Base-by-base conservation (phyloP, 257 asterid species). In the Cruciata laevipes region DNA sequence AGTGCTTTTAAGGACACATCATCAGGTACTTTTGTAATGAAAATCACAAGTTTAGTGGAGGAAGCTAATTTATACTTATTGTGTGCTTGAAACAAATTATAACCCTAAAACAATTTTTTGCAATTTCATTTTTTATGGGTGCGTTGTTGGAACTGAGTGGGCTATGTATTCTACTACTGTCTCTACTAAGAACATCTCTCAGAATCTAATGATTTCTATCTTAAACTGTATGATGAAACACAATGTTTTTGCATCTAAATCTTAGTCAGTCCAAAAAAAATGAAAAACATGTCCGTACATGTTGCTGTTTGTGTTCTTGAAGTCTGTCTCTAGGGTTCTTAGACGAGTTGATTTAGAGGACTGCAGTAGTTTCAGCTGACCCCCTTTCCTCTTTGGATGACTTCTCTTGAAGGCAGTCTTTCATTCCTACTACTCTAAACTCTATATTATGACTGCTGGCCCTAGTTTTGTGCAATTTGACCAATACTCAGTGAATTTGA, bases 1-100 rank as follows among this genome's bases (percentile, higher is more conserved):
- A 88, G 88, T 93, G 53, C 83, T 93, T 76, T 76, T 90, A 58
- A 83, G 99, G 82, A 93, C 97, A n/a, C 97, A 93, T 81, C 99
- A 93, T 84, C 99, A 93, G 95, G 96, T 92, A 78, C 77, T 57
- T 20, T 53, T 21, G 35, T n/a, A 20, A 40, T 25, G 55, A 12
- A 30, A 8, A 51, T 42, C 16, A n/a, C 20, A 32, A 32, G 23
- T 8, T 12, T 24, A 66, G 23, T 61, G 38, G 47, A 42, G 35
- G 24, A 49, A 61, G 55, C 7, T 38, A 47, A 42, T 42, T 42
- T 13, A 12, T 17, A 42, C 5, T 42, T 13, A 17, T 30, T 17
- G 30, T 61, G 47, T 40, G 24, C 25, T 70, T 51, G n/a, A 12
- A 33, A 35, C 17, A 32, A 21, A 53, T 24, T 20, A 10, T 2